Evolutionary conservation across 345 rosid genomes (phyloP).

Genomic region (Eucalyptus marginata): DNA sequence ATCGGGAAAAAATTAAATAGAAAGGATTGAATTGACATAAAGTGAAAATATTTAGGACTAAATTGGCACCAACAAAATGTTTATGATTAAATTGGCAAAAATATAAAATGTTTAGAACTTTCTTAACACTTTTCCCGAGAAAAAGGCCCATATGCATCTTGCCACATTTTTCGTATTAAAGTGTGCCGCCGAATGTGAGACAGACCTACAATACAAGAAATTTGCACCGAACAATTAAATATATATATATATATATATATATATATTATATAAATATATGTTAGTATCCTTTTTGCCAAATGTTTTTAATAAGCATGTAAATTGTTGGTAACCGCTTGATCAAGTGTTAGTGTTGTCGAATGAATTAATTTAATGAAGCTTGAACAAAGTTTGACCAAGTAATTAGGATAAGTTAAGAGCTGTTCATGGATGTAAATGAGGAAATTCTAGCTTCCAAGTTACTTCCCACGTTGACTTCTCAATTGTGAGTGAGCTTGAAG

Average conservation of each 20-base stretch:
- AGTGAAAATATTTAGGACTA: no score
- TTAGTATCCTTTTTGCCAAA: not conserved
- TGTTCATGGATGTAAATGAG: not conserved
- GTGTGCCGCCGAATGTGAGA: not conserved
- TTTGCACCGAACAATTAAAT: not conserved
- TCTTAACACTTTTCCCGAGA: not conserved
- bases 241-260: not conserved
- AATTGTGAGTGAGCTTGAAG: not conserved
- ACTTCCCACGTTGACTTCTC: not conserved
- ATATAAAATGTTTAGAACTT: no score
- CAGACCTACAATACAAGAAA: not conserved
- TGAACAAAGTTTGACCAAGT: not conserved
- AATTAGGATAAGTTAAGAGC: not conserved
- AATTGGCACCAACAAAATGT: no score
- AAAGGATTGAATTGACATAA: accelerated
- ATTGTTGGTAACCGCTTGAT: not conserved
- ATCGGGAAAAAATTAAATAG: no score
- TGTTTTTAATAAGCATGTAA: not conserved
- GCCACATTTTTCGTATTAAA: not conserved
- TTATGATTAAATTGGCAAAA: no score
- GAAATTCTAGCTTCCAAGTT: not conserved
- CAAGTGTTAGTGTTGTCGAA: not conserved
- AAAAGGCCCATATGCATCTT: not conserved
- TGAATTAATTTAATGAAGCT: not conserved
- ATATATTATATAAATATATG: not conserved